These are phyloP conservation scores for Microcera coccophila DNA, from an alignment of 2,329 filamentous ascomycete genomes.

Conservation along the genomic window DNA sequence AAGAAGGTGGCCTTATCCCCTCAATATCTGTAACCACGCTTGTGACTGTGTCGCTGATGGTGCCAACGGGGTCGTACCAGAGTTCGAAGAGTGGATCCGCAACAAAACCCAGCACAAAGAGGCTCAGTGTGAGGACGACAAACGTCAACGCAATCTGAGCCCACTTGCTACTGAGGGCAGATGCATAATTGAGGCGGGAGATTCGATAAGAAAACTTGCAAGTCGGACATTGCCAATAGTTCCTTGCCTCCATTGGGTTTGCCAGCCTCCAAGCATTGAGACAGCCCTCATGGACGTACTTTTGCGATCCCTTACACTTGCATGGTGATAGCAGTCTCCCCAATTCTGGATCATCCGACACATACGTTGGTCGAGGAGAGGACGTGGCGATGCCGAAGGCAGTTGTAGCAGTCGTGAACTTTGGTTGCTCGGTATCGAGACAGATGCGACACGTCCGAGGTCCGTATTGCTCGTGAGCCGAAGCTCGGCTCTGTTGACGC, in stretches of 20 bases:
- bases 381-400: slow-evolving; percentile 31
- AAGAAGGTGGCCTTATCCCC: slow-evolving; percentile 33
- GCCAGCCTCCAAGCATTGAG: slow-evolving; percentile 77
- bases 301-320: slow-evolving; percentile 86
- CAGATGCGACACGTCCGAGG: slow-evolving; percentile 85
- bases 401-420: slow-evolving; percentile 37
- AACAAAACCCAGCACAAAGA: slow-evolving; percentile 85
- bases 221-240: slow-evolving; percentile 84
- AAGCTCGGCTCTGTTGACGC: slow-evolving; percentile 8
- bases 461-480: slow-evolving; percentile 50
- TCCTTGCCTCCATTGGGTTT: slow-evolving; percentile 60
- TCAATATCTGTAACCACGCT: slow-evolving; percentile 42
- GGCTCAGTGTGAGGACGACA: slow-evolving; percentile 62
- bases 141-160: slow-evolving; percentile 70
- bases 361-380: slow-evolving; percentile 52
- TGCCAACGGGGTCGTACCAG: slow-evolving; percentile 73
- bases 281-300: slow-evolving; percentile 92
- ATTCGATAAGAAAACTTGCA: slow-evolving; percentile 81
- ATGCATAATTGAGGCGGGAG: slow-evolving; percentile 70
- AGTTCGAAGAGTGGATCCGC: slow-evolving; percentile 89
- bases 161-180: slow-evolving; percentile 61
- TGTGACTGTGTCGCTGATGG: slow-evolving; percentile 51
- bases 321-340: slow-evolving; percentile 85
- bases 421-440: slow-evolving; percentile 61
- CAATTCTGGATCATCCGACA: slow-evolving; percentile 67